A percentile compares a stretch with the other conserved stretches of the same genome.
These are phyloP conservation scores for bread wheat (Triticum aestivum) DNA, from an alignment of 176 grass and related monocot genomes.

Conservation along the genomic window IWGSC_CS_RefSeq_v2.1 NC_057801.1:770992696-770993195, in stretches of 20 bases:
- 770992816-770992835: neutral
- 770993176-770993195: neutral
- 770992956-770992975: neutral
- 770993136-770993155: slow-evolving; percentile 19
- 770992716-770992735: neutral
- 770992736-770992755: neutral
- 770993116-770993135: slow-evolving; percentile 68
- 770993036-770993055: neutral
- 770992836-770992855: neutral
- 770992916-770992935: neutral
- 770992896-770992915: neutral
- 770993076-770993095: slow-evolving; percentile 46
- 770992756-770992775: neutral
- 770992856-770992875: neutral
- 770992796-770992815: neutral
- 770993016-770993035: neutral
- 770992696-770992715: neutral
- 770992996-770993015: too few relatives aligned
- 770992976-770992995: too few relatives aligned
- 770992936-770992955: neutral
- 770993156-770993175: neutral
- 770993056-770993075: slow-evolving; percentile 58
- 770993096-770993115: slow-evolving; percentile 32
- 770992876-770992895: neutral
- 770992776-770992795: neutral